These are phyloP conservation scores for Daldinia decipiens DNA, from an alignment of 495 filamentous ascomycete genomes.

Conservation along the genomic window DNA sequence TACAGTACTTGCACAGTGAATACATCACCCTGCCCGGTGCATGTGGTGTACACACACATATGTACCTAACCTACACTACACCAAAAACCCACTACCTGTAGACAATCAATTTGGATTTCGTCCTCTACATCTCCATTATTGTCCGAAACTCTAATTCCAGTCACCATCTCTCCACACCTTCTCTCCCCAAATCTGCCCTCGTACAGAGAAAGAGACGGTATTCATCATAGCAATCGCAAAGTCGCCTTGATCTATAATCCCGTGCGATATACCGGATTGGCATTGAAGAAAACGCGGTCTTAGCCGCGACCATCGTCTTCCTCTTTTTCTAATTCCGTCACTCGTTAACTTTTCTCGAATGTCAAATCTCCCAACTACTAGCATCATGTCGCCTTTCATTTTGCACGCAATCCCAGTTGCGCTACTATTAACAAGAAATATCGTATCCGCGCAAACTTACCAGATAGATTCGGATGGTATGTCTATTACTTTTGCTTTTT, in stretches of 20 bases:
- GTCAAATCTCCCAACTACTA: conserved; percentile 9
- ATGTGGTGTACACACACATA: neutral
- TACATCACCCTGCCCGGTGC: neutral
- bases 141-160: conserved; percentile 2
- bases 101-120: conserved; percentile 5
- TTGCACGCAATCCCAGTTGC: conserved; percentile 26
- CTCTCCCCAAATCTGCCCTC: conserved; percentile 11
- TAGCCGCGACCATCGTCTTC: conserved; percentile 12
- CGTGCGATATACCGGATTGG: neutral
- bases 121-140: conserved; percentile 5
- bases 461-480: conserved; percentile 44
- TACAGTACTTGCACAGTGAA: neutral
- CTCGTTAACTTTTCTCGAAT: conserved; percentile 30
- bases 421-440: conserved; percentile 25
- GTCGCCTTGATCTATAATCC: neutral
- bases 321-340: conserved; percentile 26
- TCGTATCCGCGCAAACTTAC: conserved; percentile 38
- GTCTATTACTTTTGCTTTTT: conserved; percentile 5
- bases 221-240: neutral
- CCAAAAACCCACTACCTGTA: neutral
- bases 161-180: conserved; percentile 14
- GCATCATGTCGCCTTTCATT: conserved; percentile 34
- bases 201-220: neutral
- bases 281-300: neutral
- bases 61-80: neutral